Evolutionary conservation across 768 basidiomycete species (phyloP).

Genomic region (Tricholoma sp.): DNA sequence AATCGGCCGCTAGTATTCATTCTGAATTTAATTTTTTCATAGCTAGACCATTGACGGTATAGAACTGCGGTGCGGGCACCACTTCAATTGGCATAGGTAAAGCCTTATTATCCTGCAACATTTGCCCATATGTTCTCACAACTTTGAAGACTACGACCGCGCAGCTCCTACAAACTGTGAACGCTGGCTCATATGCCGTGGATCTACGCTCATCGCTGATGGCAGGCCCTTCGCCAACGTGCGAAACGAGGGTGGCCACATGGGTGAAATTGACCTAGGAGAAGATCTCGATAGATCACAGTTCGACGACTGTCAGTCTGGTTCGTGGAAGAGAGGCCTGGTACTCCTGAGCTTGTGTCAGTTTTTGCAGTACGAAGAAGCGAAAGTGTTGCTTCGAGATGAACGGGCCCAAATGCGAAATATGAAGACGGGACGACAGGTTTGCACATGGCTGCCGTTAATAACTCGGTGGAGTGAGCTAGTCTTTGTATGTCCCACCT

Average conservation of each 20-base stretch:
- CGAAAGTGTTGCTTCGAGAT: constrained; percentile 6
- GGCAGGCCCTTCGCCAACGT: constrained; percentile 7
- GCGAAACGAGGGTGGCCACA: constrained; percentile 8
- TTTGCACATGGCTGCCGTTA: constrained; percentile 2
- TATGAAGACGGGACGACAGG: constrained; percentile 12
- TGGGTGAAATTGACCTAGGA: constrained; percentile 8
- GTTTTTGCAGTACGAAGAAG: constrained; percentile 2
- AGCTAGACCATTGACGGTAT: background rate
- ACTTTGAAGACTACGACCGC: too few species aligned
- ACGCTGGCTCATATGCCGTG: constrained; percentile 5
- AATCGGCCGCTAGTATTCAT: background rate
- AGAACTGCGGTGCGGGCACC: too few species aligned
- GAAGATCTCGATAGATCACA: constrained; percentile 7
- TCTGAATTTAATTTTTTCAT: background rate
- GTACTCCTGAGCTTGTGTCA: constrained; percentile 8
- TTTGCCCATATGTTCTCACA: background rate
- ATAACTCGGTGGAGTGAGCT: background rate
- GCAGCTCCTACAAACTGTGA: constrained; percentile 5
- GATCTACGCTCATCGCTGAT: constrained; percentile 5
- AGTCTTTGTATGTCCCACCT: background rate
- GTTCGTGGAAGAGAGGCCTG: constrained; percentile 8
- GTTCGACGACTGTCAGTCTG: constrained; percentile 11
- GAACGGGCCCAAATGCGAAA: constrained; percentile 6
- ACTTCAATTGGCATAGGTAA: background rate
- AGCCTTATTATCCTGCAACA: background rate